Base-by-base conservation (phyloP, 2,329 filamentous ascomycete species). In the Aspergillus neotritici region DNA sequence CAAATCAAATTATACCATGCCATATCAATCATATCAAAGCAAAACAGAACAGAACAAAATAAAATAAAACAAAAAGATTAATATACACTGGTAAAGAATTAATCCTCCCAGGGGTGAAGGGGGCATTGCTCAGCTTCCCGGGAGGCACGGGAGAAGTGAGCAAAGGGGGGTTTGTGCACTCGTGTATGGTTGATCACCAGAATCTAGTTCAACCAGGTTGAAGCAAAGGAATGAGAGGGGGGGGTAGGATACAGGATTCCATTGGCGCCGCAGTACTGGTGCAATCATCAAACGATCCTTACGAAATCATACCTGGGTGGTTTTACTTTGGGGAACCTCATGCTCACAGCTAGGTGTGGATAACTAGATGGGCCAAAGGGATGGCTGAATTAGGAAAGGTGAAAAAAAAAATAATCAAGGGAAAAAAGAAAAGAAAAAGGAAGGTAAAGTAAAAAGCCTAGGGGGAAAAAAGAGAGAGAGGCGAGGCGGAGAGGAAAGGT, bases 111-210 rank as follows among this genome's bases (percentile, higher is more conserved):
- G 45, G 48, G 43, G 41, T 37, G 41, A 41, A 51, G 54, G 53
- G 48, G 52, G 48, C 52, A 55, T 55, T 53, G 49, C 52, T 53
- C 45, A 53, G 42, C 47, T 49, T 30, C 46, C 45, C 44, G 48
- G 48, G 39, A 51, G 46, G 53, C 47, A 53, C 48, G 44, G 46
- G 43, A 47, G 45, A 39, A 49, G 43, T 45, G 37, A 40, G 41
- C 37, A 35, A 48, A 51, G 35, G 50, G 50, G 51, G 48, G 50
- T 53, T 55, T 55, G 54, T 55, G 56, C 54, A 51, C 48, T 44
- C 41, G 38, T 35, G 35, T 44, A 57, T 60, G 55, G 58, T 57
- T 61, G 57, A 56, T 62, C 55, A 49, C 48, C 54, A 54, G 46
- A 45, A 43, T 47, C 47, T 50, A 50, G 47, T 55, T 49, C 47